Evolutionary conservation across 768 basidiomycete species (phyloP), one percentile per base, ranked within the genome.

Genomic region (Boletus rubroflammeus): DNA sequence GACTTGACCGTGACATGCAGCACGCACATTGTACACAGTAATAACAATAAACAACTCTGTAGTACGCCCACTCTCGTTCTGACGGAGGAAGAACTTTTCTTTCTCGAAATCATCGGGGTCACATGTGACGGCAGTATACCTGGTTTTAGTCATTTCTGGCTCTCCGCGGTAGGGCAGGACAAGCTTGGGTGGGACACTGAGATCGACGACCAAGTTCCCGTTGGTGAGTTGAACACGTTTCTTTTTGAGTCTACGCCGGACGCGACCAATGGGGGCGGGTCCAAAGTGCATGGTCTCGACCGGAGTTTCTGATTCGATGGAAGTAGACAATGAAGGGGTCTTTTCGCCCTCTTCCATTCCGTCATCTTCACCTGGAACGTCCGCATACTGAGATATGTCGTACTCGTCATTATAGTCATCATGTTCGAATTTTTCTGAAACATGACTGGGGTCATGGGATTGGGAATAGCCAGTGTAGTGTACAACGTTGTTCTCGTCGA

Each of bases 31-130:
- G 68, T 88, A 97, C 93, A 97, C 93, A 23, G 94, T 98, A 63
- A 98, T 89, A 54, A 93, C 90, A 67, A 98, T 88, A 74, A 96
- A 90, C 51, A 98, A 68, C 65, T 98, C 95, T 13, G 93, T 97
- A 52, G 86, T 80, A 50, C 93, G 79, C 29, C 85, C 83, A 56
- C 73, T 81, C 64, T 90, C 81, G 65, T 88, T 88, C 67, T 97
- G 95, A 47, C 94, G 79, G 29, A 98, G 77, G 55, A 86, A 89
- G 70, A 91, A 95, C 11, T 90, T 86, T 44, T 83, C 83, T 66
- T 78, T 81, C 70, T 90, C 85, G 66, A 95, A 97, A 32, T 95
- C 87, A 66, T 98, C 90, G 1, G 95, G 94, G 66, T 94, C 93
- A 68, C 93, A 93, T 10, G 93, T 97, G 6, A 95, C 88, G 0